Percentiles rank a stretch among this genome's conserved stretches.
Evolutionary conservation across 306 rosid genomes (phyloP).

Genomic region (Cucumis hystrix): DNA sequence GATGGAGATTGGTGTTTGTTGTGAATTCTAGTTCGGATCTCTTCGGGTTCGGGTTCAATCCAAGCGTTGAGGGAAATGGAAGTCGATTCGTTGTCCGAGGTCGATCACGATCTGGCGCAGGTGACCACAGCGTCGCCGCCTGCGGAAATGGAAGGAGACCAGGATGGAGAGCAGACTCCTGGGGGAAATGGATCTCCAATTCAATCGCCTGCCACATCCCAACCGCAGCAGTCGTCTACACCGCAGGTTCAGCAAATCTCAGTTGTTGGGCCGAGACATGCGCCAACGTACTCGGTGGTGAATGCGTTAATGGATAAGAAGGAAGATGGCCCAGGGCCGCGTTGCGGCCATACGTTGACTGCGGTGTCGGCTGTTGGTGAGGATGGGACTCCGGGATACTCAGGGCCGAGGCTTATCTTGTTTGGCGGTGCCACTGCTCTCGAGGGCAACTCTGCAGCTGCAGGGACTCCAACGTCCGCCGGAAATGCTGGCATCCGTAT

Average conservation of each 20-base stretch:
- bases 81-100: slow-evolving; percentile 70
- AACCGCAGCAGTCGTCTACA: slow-evolving; percentile 19
- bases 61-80: slow-evolving; percentile 55
- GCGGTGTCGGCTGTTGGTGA: slow-evolving; percentile 95
- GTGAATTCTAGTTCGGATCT: slow-evolving; percentile 61
- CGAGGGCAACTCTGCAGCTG: slow-evolving; percentile 92
- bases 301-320: slow-evolving; percentile 81
- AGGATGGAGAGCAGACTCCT: slow-evolving; percentile 36
- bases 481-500: slow-evolving; percentile 98
- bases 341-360: slow-evolving; percentile 98
- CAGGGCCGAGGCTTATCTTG: slow-evolving; percentile 82
- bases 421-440: slow-evolving; percentile 99
- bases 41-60: slow-evolving; percentile 35
- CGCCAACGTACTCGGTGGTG: slow-evolving; percentile 85
- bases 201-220: slow-evolving; percentile 14
- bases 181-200: slow-evolving; percentile 35
- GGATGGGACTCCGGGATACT: slow-evolving; percentile 75
- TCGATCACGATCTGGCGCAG: slow-evolving; percentile 67
- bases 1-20: slow-evolving; percentile 30
- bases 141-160: slow-evolving; percentile 43
- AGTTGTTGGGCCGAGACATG: slow-evolving; percentile 83
- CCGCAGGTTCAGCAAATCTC: slow-evolving; percentile 54
- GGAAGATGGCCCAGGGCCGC: slow-evolving; percentile 98
- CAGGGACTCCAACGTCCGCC: slow-evolving; percentile 92
- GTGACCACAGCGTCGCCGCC: slow-evolving; percentile 26